Evolutionary conservation across 495 filamentous ascomycete species (phyloP), one percentile per base, ranked within the genome.

Genomic region (Hypoxylon rickii): DNA sequence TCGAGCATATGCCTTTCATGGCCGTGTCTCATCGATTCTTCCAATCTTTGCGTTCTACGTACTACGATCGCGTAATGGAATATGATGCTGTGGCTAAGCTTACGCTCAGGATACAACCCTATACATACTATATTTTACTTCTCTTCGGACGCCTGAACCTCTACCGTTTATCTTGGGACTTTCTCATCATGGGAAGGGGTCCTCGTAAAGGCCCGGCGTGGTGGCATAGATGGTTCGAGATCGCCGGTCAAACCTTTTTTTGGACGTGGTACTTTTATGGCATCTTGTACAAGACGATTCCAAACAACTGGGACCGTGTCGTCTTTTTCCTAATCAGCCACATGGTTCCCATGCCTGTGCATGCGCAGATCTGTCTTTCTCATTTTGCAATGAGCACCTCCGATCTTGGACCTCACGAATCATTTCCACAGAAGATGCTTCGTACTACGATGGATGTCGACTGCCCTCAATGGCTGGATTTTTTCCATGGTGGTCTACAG

Each of bases 371-470:
- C 68, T 97, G 94, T 7, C 85, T 97, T 20, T 93, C 88, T 7
- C 94, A 98, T 73, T 98, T 96, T 70, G 90, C 92, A 51, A 98
- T 97, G 94, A 91, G 86, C 58, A 97, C 94, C 1, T 83, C 90
- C 6, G 94, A 97, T 63, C 76, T 96, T 19, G 94, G 94, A 1
- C 79, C 86, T 2, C 76, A 85, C 48, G 94, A 98, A 73, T 93
- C 88, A 11, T 98, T 97, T 70, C 86, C 94, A 2, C 94, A 98
- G 74, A 90, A 88, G 71, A 97, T 97, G 94, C 80, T 98, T 42
- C 83, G 94, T 50, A 98, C 94, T 8, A 97, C 94, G 6, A 97
- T 97, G 94, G 94, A 98, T 55, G 88, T 98, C 13, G 93, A 96
- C 68, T 98, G 94, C 68, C 90, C 94, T 1, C 76, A 84, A 21